phyloP scores from a whole-genome alignment of 495 filamentous ascomycete species.

The Penicillium ochrochloron region DNA sequence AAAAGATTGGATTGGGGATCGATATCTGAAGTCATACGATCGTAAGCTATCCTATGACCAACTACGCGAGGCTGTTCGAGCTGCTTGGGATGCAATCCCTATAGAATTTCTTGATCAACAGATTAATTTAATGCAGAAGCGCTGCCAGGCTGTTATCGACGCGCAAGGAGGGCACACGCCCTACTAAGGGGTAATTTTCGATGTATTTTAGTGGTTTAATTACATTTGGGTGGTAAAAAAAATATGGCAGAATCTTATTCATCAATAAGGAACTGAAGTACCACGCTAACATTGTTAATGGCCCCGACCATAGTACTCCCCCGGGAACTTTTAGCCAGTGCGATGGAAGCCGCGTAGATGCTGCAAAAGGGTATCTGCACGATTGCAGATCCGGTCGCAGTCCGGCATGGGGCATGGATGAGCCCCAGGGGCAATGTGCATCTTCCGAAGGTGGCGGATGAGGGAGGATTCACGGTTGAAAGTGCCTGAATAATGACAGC shows the following conservation, averaged over 20 bases:
- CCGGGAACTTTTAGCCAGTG: background rate
- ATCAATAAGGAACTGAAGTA: background rate
- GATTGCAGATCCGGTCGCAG: background rate
- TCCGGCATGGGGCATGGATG: background rate
- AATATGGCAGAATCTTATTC: too few species aligned
- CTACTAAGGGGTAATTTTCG: background rate
- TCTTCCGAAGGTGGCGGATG: background rate
- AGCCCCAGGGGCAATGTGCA: background rate
- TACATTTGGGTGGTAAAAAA: too few species aligned
- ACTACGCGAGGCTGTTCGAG: too few species aligned
- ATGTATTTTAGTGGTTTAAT: background rate
- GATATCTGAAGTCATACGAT: too few species aligned
- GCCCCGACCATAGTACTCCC: too few species aligned
- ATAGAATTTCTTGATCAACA: too few species aligned
- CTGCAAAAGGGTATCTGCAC: background rate
- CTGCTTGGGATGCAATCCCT: too few species aligned
- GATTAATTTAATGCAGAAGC: too few species aligned
- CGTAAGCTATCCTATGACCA: background rate
- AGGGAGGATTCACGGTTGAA: background rate
- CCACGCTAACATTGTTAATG: background rate
- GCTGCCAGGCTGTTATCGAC: too few species aligned
- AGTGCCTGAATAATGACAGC: background rate
- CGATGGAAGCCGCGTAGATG: background rate
- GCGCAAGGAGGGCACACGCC: background rate
- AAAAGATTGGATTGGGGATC: too few species aligned